phyloP scores from a whole-genome alignment of 352 stramenopile genomes.

The Aphanomyces cochlioides region DNA sequence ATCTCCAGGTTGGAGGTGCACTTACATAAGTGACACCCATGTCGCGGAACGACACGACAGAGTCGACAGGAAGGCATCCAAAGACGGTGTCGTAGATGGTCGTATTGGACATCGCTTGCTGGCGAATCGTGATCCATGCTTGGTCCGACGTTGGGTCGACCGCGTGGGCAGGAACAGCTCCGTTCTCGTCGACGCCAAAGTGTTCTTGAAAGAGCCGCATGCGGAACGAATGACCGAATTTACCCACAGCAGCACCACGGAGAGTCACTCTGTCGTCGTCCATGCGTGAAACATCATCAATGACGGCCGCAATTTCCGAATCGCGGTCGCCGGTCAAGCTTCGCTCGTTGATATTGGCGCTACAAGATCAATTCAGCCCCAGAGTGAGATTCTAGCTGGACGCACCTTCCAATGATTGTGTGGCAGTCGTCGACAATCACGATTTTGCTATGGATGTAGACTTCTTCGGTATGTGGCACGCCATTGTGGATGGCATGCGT shows the following conservation, averaged over 20 bases:
- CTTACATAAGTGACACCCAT: constrained; percentile 38
- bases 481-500: constrained; percentile 46
- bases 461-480: constrained; percentile 60
- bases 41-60: constrained; percentile 61
- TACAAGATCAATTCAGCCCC: background rate
- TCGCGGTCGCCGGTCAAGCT: constrained; percentile 84
- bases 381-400: too few relatives aligned
- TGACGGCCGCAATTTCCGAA: constrained; percentile 80
- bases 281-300: constrained; percentile 77
- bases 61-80: constrained; percentile 72
- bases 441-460: constrained; percentile 90
- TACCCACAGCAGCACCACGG: constrained; percentile 51
- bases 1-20: background rate
- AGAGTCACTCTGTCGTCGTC: constrained; percentile 41
- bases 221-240: constrained; percentile 80
- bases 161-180: constrained; percentile 54
- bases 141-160: constrained; percentile 54
- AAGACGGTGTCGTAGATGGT: constrained; percentile 84
- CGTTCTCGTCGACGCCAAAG: constrained; percentile 56
- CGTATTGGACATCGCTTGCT: constrained; percentile 78
- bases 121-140: constrained; percentile 79
- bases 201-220: constrained; percentile 87
- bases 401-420: constrained; percentile 65
- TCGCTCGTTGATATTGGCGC: constrained; percentile 84
- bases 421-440: constrained; percentile 84